Percentiles rank a stretch among this genome's conserved stretches.
phyloP scores from a whole-genome alignment of 2,329 filamentous ascomycete genomes.

The Cladophialophora yegresii region DNA sequence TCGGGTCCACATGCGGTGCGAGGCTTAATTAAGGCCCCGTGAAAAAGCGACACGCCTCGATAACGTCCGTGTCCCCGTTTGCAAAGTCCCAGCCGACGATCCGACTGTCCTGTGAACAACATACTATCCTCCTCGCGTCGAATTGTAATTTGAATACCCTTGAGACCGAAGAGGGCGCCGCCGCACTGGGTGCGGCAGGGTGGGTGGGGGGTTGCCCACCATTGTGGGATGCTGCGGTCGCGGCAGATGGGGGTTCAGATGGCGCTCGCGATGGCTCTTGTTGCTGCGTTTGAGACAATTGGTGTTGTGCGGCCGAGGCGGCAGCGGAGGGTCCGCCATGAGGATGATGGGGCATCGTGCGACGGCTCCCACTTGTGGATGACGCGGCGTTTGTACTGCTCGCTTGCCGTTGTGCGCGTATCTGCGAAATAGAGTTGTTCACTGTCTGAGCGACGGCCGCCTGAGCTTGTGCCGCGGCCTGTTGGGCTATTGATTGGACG shows the following conservation, averaged over 20 bases:
- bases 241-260: conserved; percentile 41
- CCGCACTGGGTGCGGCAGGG: conserved; percentile 37
- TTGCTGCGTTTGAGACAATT: conserved; percentile 7
- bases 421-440: conserved; percentile 22
- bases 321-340: conserved; percentile 3
- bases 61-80: conserved; percentile 76
- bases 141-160: conserved; percentile 97
- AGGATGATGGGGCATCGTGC: background rate
- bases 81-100: conserved; percentile 99
- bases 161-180: conserved; percentile 46
- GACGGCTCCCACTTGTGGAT: background rate
- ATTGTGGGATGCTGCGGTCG: conserved; percentile 39
- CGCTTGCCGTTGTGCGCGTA: conserved; percentile 7
- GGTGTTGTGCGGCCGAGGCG: conserved; percentile 3
- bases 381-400: background rate
- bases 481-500: conserved; percentile 14
- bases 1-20: too few species aligned
- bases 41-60: conserved; percentile 78
- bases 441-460: conserved; percentile 19
- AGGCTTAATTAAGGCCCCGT: conserved; percentile 54
- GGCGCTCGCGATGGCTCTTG: conserved; percentile 23
- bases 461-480: conserved; percentile 21
- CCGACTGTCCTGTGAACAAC: conserved; percentile 84
- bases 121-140: conserved; percentile 88
- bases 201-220: conserved; percentile 9